These are phyloP conservation scores for Volvox reticuliferus DNA, from an alignment of 139 green algal genomes.

Conservation along the genomic window DNA sequence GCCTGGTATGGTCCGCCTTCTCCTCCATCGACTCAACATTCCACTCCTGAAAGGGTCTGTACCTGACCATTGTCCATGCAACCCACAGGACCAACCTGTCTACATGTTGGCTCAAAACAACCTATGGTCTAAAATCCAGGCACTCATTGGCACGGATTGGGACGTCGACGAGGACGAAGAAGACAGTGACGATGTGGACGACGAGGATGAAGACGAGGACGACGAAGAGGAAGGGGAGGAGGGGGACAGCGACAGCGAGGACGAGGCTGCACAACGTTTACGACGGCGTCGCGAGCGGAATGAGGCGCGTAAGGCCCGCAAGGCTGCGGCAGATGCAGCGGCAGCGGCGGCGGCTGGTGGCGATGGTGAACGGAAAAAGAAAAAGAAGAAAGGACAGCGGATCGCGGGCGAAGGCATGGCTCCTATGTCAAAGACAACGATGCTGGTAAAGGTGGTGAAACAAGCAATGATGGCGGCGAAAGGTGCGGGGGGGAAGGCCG, in stretches of 20 bases:
- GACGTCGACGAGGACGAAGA: constrained; percentile 10
- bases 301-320: neutral
- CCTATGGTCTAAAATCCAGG: constrained; percentile 33
- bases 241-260: neutral
- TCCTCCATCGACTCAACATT: too few species aligned
- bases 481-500: neutral
- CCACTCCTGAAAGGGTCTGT: too few species aligned
- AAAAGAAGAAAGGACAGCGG: neutral
- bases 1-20: too few species aligned
- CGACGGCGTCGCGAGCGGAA: constrained; percentile 17
- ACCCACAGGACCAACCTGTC: too few species aligned
- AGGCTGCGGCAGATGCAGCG: neutral
- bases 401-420: neutral
- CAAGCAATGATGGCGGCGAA: constrained; percentile 11
- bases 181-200: neutral
- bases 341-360: neutral
- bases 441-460: constrained; percentile 24
- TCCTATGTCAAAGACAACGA: neutral
- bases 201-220: neutral
- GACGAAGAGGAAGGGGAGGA: neutral
- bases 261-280: neutral
- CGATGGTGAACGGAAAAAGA: neutral
- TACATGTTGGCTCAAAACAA: constrained; percentile 1
- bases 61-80: too few species aligned
- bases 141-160: constrained; percentile 38